Evolutionary conservation across 2,329 filamentous ascomycete genomes (phyloP).

Genomic region (Pyrenochaeta sp.): DNA sequence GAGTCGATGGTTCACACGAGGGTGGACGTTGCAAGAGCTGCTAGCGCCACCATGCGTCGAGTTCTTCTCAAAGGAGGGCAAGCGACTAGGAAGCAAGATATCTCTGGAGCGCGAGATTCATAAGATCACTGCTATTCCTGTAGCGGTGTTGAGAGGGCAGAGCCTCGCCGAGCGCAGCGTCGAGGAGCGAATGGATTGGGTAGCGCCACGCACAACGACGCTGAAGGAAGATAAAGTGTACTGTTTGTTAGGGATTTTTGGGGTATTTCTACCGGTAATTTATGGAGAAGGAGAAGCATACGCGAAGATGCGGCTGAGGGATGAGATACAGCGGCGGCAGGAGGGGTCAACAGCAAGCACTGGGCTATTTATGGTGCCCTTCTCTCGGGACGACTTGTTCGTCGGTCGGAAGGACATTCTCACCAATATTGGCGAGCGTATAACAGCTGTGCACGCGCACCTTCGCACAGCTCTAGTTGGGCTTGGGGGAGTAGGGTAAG

Average conservation of each 20-base stretch:
- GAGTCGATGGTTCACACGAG: constrained; percentile 13
- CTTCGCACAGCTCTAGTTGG: constrained; percentile 21
- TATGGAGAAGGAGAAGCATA: constrained; percentile 28
- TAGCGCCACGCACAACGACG: constrained; percentile 25
- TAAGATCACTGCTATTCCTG: constrained; percentile 17
- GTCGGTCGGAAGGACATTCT: constrained; percentile 16
- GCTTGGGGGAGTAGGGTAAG: no score
- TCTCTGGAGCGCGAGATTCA: constrained; percentile 11
- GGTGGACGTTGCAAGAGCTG: constrained; percentile 13
- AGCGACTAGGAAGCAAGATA: constrained; percentile 1
- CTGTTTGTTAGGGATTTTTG: constrained; percentile 33
- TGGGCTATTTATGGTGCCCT: constrained; percentile 20
- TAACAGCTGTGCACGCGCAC: constrained; percentile 5
- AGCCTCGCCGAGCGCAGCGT: constrained; percentile 19
- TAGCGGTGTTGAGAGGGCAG: constrained; percentile 6
- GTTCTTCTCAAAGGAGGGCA: constrained; percentile 5
- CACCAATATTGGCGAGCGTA: constrained; percentile 7
- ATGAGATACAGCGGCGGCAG: constrained; percentile 11
- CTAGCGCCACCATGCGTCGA: constrained; percentile 13
- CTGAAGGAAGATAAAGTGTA: constrained; percentile 30
- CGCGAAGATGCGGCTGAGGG: constrained; percentile 17
- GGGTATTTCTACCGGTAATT: constrained; percentile 20
- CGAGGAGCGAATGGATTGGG: constrained; percentile 34
- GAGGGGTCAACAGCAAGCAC: no score
- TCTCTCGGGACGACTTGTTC: constrained; percentile 14